Evolutionary conservation across 2,329 filamentous ascomycete species (phyloP), one percentile per base, ranked within the genome.

Genomic region (Pestalotiopsis sp.): DNA sequence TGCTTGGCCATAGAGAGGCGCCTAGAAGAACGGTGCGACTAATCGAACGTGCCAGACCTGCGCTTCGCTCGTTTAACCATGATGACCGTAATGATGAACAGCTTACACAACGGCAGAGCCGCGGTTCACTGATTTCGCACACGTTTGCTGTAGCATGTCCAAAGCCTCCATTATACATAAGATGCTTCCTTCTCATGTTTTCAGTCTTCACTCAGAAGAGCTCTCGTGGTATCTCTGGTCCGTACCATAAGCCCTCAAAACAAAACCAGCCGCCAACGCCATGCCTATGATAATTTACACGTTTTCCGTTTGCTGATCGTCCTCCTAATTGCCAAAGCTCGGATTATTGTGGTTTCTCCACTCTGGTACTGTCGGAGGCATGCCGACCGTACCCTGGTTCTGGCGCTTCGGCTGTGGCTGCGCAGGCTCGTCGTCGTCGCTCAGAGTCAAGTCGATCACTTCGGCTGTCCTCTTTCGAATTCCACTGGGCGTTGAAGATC

Each of bases 401-500:
- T 83, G 82, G 58, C 85, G 80, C 77, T 89, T 89, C 3, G 79
- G 71, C 2, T 83, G 80, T 2, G 84, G 80, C 11, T 81, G 83
- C 36, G 78, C 79, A 2, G 79, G 72, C 3, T 81, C 78, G 61
- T 81, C 80, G n/a, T 86, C 84, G 31, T 87, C 84, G 41, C 84
- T 87, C 13, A 87, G 74, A 0, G 87, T 89, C 71, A 90, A 75
- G 72, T 89, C 87, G 69, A 89, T 88, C 2, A 89, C 83, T 38
- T 85, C 82, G 3, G 84, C 78, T 36, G 73, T 72, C 17, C 74
- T 75, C n/a, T 73, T 75, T 12, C 73, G 80, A 2, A 80, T 82
- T 45, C 75, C 75, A 4, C 74, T 76, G 36, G 74, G 76, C 0
- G 81, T 79, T 31, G 68, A 57, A 41, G 62, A 49, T 11, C 66